Evolutionary conservation across 176 grass and related monocot species (phyloP).

Genomic region (Cocos nucifera): DNA sequence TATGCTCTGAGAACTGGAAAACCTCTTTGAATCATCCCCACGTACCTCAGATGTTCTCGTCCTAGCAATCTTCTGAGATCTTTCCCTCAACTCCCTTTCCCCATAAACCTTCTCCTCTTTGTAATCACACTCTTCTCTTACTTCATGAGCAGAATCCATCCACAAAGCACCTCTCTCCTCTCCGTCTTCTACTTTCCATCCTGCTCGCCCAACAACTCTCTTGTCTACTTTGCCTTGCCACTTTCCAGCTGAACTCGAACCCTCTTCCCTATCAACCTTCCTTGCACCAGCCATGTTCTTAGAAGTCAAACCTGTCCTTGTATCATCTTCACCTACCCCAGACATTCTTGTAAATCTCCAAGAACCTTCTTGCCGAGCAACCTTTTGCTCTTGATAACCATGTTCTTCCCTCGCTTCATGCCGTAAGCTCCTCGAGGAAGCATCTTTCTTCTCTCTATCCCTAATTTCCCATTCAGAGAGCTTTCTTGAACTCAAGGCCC

Average conservation of each 20-base stretch:
- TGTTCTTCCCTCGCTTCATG: background rate
- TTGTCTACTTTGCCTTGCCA: background rate
- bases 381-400: background rate
- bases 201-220: background rate
- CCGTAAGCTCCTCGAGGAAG: background rate
- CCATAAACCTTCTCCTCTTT: background rate
- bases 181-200: background rate
- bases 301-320: background rate
- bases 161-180: background rate
- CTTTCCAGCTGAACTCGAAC: slow-evolving; percentile 1
- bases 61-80: slow-evolving; percentile 7
- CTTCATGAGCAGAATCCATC: background rate
- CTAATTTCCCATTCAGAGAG: background rate
- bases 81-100: background rate
- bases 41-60: background rate
- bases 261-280: background rate
- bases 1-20: slow-evolving; percentile 2
- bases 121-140: background rate
- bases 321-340: background rate
- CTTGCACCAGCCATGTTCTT: slow-evolving; percentile 3
- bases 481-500: background rate
- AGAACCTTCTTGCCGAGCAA: background rate
- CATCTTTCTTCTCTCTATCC: background rate
- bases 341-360: background rate
- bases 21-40: slow-evolving; percentile 6